These are phyloP conservation scores for Geotrichum citri-aurantii DNA, from an alignment of 1,139 yeast genomes.

Conservation along the genomic window DNA sequence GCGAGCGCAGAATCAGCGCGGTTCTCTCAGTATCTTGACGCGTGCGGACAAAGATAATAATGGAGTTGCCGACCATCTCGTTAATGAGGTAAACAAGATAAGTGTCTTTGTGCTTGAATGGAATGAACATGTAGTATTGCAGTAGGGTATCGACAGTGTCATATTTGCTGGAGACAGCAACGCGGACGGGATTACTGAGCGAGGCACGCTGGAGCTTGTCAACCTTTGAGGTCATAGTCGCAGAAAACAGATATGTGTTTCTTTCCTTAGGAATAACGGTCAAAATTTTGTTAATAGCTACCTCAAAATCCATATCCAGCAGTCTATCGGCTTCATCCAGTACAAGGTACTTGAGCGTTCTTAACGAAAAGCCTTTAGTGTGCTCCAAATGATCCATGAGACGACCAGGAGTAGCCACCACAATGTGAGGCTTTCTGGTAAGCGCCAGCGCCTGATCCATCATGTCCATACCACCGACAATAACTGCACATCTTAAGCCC, in stretches of 20 bases:
- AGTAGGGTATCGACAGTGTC: constrained; percentile 89
- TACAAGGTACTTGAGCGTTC: constrained; percentile 74
- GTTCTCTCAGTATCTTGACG: constrained; percentile 94
- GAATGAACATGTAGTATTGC: constrained; percentile 85
- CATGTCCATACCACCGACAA: constrained; percentile 98
- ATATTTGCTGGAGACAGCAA: constrained; percentile 82
- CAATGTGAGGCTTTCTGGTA: constrained; percentile 87
- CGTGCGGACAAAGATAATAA: constrained; percentile 87
- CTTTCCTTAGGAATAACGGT: constrained; percentile 81
- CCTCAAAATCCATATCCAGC: constrained; percentile 94
- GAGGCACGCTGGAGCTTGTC: constrained; percentile 94
- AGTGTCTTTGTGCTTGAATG: constrained; percentile 90
- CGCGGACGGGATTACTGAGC: constrained; percentile 78
- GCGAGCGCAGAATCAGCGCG: constrained; percentile 68
- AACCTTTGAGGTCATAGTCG: constrained; percentile 93
- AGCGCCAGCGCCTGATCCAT: constrained; percentile 95
- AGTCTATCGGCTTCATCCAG: constrained; percentile 98
- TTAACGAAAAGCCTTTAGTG: constrained; percentile 83
- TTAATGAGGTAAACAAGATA: constrained; percentile 74
- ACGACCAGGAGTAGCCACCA: constrained; percentile 97
- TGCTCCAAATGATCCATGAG: constrained; percentile 91
- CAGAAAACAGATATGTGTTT: constrained; percentile 84
- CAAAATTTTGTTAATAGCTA: constrained; percentile 81
- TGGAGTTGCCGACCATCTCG: constrained; percentile 79
- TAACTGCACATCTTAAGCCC: constrained; percentile 82